These are phyloP conservation scores for Vigna hirtella DNA, from an alignment of 306 rosid genomes.

Conservation along the genomic window DNA sequence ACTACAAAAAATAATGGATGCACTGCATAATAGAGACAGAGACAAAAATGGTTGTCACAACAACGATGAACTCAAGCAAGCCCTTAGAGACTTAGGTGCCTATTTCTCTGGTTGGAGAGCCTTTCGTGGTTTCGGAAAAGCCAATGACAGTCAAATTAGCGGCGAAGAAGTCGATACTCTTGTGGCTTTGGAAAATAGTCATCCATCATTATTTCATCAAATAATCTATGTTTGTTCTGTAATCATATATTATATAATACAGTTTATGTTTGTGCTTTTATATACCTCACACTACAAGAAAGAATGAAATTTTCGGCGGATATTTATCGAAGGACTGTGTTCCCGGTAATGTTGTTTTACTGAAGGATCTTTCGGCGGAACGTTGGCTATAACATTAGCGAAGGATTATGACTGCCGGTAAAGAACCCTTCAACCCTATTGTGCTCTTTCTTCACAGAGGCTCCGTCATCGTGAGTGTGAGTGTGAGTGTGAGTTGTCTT, in stretches of 20 bases:
- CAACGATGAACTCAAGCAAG: conserved; percentile 31
- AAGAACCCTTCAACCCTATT: too few relatives aligned
- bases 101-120: conserved; percentile 8
- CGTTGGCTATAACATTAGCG: too few relatives aligned
- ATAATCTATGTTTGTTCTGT: neutral
- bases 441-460: too few relatives aligned
- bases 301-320: too few relatives aligned
- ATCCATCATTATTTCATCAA: too few relatives aligned
- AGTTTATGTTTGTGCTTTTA: neutral
- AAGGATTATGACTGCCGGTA: too few relatives aligned
- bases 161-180: neutral
- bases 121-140: neutral
- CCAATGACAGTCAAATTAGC: conserved; percentile 32
- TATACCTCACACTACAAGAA: too few relatives aligned
- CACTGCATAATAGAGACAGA: neutral
- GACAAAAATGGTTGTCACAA: conserved; percentile 8
- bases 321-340: too few relatives aligned
- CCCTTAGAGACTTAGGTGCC: conserved; percentile 31
- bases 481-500: too few relatives aligned
- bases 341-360: too few relatives aligned
- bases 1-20: neutral
- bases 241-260: neutral
- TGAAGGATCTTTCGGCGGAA: too few relatives aligned
- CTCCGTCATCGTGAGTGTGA: too few relatives aligned
- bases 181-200: neutral